Conservation (phyloP, 192 early-diverging fungal species). For the Allomyces arbusculus region DNA sequence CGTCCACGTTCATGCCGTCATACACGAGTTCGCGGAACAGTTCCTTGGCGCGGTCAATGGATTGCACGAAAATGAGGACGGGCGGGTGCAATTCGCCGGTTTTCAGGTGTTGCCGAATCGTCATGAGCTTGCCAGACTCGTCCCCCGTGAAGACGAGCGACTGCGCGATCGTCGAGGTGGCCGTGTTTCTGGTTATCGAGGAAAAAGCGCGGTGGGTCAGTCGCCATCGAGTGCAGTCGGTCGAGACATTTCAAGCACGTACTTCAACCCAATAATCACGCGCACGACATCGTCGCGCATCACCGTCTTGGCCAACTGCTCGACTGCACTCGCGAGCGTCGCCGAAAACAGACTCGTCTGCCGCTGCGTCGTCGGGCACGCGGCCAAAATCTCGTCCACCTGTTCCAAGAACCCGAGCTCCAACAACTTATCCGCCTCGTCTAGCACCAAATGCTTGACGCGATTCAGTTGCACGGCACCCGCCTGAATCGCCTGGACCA, state of each 20-base stretch:
- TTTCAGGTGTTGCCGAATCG: conserved; percentile 70
- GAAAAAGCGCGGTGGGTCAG: too few relatives aligned
- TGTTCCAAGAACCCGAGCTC: conserved; percentile 72
- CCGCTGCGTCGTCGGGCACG: conserved; percentile 50
- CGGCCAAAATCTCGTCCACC: conserved; percentile 68
- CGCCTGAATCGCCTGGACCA: conserved; percentile 70
- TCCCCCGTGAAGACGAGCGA: conserved; percentile 73
- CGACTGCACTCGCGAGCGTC: conserved; percentile 76
- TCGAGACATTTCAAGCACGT: conserved; percentile 2
- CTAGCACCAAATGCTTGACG: conserved; percentile 51
- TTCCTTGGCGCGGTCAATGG: conserved; percentile 90
- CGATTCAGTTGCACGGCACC: conserved; percentile 53
- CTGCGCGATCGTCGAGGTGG: conserved; percentile 78
- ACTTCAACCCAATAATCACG: conserved; percentile 69
- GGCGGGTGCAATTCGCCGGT: conserved; percentile 65
- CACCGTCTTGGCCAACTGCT: conserved; percentile 72
- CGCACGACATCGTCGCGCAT: conserved; percentile 75
- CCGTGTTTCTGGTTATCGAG: conserved; percentile 44
- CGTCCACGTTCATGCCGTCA: conserved; percentile 94
- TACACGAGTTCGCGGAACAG: conserved; percentile 88
- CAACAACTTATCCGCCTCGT: conserved; percentile 67
- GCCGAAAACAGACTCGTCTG: conserved; percentile 83
- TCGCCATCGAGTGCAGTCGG: background rate
- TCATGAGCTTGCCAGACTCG: conserved; percentile 84
- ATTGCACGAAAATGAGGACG: conserved; percentile 88